Evolutionary conservation across 805 yeast genomes (phyloP).

Genomic region (Teunomyces funiuensis): DNA sequence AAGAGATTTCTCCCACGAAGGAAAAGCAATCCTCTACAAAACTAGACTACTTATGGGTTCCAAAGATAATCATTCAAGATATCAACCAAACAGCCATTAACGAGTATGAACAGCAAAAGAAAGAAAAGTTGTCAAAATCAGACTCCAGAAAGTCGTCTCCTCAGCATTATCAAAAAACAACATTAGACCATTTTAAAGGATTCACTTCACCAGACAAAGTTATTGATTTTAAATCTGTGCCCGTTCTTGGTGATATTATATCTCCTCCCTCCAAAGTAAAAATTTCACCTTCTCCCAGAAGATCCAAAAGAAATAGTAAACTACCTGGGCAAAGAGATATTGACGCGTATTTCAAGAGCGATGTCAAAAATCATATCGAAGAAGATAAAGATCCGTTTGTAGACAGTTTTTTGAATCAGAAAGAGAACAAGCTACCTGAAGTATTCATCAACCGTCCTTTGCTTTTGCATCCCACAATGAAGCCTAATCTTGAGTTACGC

Average conservation of each 20-base stretch:
- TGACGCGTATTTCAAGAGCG: not conserved
- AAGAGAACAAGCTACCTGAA: not conserved
- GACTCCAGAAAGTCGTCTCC: conserved; percentile 7
- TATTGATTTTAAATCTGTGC: no score
- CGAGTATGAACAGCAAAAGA: conserved; percentile 9
- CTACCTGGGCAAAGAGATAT: conserved; percentile 4
- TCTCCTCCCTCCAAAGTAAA: not conserved
- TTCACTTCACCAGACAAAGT: conserved; percentile 8
- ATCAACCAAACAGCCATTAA: conserved; percentile 15
- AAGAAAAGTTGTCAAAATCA: conserved; percentile 16
- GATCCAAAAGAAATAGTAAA: not conserved
- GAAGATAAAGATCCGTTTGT: conserved; percentile 6
- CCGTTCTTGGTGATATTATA: not conserved
- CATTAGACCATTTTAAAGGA: conserved; percentile 21
- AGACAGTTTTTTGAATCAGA: not conserved
- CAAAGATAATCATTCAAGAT: conserved; percentile 16
- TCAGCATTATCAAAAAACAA: conserved; percentile 21
- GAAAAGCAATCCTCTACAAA: conserved; percentile 1
- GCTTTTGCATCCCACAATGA: not conserved
- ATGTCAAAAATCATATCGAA: not conserved
- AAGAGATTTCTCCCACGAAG: conserved; percentile 3
- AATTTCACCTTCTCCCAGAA: not conserved
- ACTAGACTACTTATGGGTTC: conserved; percentile 19
- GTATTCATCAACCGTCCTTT: not conserved
- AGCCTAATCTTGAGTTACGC: not conserved